phyloP scores from a whole-genome alignment of 2,329 filamentous ascomycete species.

The Botryotinia convoluta region DNA sequence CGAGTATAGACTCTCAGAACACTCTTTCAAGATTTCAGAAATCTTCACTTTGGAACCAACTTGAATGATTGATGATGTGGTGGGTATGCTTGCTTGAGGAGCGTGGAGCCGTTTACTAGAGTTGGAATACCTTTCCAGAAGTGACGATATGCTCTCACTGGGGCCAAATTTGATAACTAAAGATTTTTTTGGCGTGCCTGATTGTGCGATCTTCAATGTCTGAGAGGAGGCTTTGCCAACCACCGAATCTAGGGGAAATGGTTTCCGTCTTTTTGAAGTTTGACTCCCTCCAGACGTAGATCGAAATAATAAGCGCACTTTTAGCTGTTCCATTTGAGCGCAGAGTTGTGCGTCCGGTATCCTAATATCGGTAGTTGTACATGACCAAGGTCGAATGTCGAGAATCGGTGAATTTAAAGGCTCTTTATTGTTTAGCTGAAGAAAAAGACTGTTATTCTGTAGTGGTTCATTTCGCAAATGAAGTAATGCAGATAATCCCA shows the following conservation, averaged over 20 bases:
- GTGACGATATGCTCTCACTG: neutral
- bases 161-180: neutral
- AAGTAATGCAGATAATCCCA: slow-evolving; percentile 29
- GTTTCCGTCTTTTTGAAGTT: neutral
- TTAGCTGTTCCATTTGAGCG: slow-evolving; percentile 27
- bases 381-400: neutral
- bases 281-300: neutral
- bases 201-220: neutral
- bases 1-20: neutral
- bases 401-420: slow-evolving; percentile 2
- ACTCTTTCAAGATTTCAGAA: neutral
- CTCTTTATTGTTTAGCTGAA: slow-evolving; percentile 27
- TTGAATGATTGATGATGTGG: neutral
- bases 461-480: neutral
- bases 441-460: slow-evolving; percentile 19
- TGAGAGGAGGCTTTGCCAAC: neutral
- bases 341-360: slow-evolving; percentile 26
- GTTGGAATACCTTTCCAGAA: neutral
- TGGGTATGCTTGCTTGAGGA: neutral
- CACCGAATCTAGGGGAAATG: too few species aligned
- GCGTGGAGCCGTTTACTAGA: neutral
- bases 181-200: neutral
- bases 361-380: slow-evolving; percentile 22
- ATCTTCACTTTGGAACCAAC: neutral
- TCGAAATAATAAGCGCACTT: slow-evolving; percentile 29